Evolutionary conservation across 2,329 filamentous ascomycete species (phyloP), one percentile per base, ranked within the genome.

Genomic region (Fusarium penzigii): DNA sequence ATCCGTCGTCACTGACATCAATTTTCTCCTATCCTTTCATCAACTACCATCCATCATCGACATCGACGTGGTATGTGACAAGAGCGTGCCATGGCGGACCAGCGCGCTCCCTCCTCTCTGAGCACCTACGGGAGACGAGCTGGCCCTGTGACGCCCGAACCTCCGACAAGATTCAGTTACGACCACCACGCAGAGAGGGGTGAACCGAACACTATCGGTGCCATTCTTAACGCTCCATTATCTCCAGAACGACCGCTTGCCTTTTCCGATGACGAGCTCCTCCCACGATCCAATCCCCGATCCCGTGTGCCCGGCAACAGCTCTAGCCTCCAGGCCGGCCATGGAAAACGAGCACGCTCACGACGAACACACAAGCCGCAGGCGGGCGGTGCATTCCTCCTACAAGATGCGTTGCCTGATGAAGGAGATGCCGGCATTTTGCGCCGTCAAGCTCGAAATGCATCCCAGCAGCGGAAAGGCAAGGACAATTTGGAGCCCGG

Each of bases 381-480:
- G 14, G 71, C 78, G 6, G 75, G 71, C 56, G 77, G 79, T 43
- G 77, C 75, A 8, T 84, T 84, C 59, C 71, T 83, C 46, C 71
- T 83, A 13, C 69, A 75, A 29, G 78, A 80, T 56, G 64, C 73
- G 3, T 63, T 78, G 17, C 61, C 58, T n/a, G 64, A 64, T 25
- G 64, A 66, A 17, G 68, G 65, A 20, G 71, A 71, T 40, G 54
- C 61, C 14, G 67, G 66, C 41, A 65, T 53, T 38, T 73, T 67
- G 38, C 63, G 65, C 40, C 61, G 62, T 29, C 50, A 36, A 17
- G 61, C 65, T 32, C 65, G 63, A 54, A 57, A 64, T 53, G 55
- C 55, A 48, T 46, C 58, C 29, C 58, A 51, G 48, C 51, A 52
- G 39, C 32, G 32, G 32, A 66, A 52, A 46, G 61, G 49, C 43